Conservation (phyloP, 2,329 filamentous ascomycete genomes). For the Aplosporella prunicola region DNA sequence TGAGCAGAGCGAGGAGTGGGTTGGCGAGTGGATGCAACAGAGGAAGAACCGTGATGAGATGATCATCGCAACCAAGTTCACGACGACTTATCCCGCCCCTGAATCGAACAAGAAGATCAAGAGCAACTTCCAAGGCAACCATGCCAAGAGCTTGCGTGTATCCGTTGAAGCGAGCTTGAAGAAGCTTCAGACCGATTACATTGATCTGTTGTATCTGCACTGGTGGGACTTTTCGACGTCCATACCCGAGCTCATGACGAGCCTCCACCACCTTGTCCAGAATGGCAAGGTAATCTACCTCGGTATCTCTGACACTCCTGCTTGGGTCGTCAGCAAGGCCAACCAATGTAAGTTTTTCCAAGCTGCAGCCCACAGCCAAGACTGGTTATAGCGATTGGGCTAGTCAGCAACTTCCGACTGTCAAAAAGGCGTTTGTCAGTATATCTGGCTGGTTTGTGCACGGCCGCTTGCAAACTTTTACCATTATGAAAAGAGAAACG, state of each 20-base stretch:
- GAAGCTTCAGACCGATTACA: constrained; percentile 58
- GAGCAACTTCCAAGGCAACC: constrained; percentile 36
- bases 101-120: constrained; percentile 1
- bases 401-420: no score
- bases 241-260: constrained; percentile 36
- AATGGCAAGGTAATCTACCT: constrained; percentile 37
- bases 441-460: neutral
- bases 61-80: constrained; percentile 34
- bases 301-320: constrained; percentile 36
- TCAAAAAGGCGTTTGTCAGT: no score
- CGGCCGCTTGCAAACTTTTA: neutral
- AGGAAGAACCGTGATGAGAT: constrained; percentile 31
- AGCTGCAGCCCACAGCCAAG: neutral
- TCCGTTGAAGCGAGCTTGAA: constrained; percentile 31
- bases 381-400: no score
- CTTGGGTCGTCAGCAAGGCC: constrained; percentile 27
- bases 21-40: constrained; percentile 36
- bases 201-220: constrained; percentile 43
- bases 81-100: constrained; percentile 22
- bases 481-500: no score
- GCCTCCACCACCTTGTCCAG: constrained; percentile 32
- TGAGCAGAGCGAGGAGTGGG: constrained; percentile 35
- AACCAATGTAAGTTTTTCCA: constrained; percentile 15
- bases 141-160: constrained; percentile 28
- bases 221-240: constrained; percentile 35